phyloP scores from a whole-genome alignment of 2,329 filamentous ascomycete genomes.

The Triangularia setosa region DNA sequence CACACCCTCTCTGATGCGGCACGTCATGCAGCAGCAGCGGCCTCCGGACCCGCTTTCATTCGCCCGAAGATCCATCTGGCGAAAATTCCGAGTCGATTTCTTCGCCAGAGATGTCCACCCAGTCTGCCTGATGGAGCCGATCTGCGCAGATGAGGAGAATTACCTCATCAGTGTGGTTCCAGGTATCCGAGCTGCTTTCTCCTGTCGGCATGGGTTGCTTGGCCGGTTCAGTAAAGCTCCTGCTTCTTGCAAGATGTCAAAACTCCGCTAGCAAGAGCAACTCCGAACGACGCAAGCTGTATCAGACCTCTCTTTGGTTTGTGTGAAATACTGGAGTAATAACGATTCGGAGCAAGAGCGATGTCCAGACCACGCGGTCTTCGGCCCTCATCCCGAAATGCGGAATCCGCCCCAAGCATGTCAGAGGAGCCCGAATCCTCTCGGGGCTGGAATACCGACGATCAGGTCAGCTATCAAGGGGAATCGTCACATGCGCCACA shows the following conservation, averaged over 20 bases:
- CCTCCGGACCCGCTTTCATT: conserved; percentile 21
- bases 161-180: conserved; percentile 11
- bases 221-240: neutral
- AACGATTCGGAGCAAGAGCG: neutral
- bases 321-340: neutral
- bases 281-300: neutral
- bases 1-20: conserved; percentile 17
- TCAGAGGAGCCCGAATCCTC: neutral
- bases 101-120: conserved; percentile 3
- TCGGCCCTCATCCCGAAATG: conserved; percentile 5
- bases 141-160: conserved; percentile 8
- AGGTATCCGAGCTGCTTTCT: neutral
- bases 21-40: conserved; percentile 16
- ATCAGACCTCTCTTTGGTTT: neutral
- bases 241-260: neutral
- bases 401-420: neutral
- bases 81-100: conserved; percentile 16
- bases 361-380: conserved; percentile 8
- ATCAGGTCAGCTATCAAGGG: neutral
- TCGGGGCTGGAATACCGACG: neutral
- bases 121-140: neutral
- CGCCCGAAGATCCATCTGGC: conserved; percentile 5
- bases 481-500: neutral
- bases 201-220: neutral
- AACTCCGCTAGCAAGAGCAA: neutral